Base-by-base conservation (phyloP, 2,329 filamentous ascomycete genomes). In the Cordyceps sp. region DNA sequence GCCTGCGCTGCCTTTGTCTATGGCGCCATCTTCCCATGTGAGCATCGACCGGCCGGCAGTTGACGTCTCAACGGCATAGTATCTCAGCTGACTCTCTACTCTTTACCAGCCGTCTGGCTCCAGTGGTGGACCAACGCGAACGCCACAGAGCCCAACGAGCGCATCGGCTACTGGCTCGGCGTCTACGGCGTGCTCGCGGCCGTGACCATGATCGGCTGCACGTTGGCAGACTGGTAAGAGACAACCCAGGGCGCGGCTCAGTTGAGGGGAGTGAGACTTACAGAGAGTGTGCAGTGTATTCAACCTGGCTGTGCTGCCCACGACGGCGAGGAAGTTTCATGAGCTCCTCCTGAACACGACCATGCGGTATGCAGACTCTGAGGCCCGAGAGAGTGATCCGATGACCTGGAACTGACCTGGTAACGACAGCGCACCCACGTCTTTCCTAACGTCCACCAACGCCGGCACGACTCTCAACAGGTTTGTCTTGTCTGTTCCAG, bases 381-480 rank as follows among this genome's bases (percentile, higher is more conserved):
- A 17, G 2, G 13, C 10, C 13, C n/a, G n/a, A n/a, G n/a, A n/a
- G n/a, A n/a, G n/a, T n/a, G n/a, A n/a, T n/a, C n/a, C n/a, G n/a
- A n/a, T n/a, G n/a, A n/a, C n/a, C n/a, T n/a, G 31, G 36, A 6
- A 47, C 52, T 6, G 45, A 37, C 17, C n/a, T 7, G 6, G 5
- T 6, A 6, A 2, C 14, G 17, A 20, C 10, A 42, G 40, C 8
- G 40, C 40, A 19, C 26, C 52, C 2, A 46, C 53, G 14, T 38
- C 38, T 4, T 55, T 55, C 38, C 49, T 59, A 26, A 50, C 50
- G 0, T 45, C 40, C 5, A 55, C 54, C 1, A 49, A 57, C 33
- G 47, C 44, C 8, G 55, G 54, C 12, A 39, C 49, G 1, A 46
- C 50, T 2, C 47, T 49, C 16, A 57, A 59, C 31, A 43, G 41